These are phyloP conservation scores for Pseudozyma tsukubaensis DNA, from an alignment of 1,284 basidiomycete species.

Conservation along the genomic window DNA sequence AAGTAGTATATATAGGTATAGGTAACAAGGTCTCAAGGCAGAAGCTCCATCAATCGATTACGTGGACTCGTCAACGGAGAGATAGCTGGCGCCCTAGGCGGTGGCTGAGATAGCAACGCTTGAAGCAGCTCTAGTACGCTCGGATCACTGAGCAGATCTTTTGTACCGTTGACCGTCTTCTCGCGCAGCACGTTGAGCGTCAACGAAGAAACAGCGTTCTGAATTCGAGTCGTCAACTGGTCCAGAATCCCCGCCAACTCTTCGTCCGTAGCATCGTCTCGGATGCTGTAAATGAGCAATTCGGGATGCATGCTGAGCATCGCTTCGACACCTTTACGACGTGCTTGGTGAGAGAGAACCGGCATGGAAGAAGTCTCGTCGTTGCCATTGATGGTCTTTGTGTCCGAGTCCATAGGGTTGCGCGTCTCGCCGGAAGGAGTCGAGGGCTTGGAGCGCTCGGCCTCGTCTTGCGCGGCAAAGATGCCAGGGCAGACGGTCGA, in stretches of 20 bases:
- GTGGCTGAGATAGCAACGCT: constrained; percentile 22
- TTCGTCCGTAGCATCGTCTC: constrained; percentile 66
- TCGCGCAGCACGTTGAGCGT: constrained; percentile 35
- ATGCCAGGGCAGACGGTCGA: constrained; percentile 72
- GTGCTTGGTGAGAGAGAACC: constrained; percentile 38
- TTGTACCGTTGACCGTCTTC: constrained; percentile 27
- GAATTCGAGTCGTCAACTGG: constrained; percentile 64
- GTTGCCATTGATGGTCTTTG: neutral
- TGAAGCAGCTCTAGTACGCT: constrained; percentile 34
- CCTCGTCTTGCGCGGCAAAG: constrained; percentile 36
- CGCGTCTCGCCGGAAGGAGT: constrained; percentile 33
- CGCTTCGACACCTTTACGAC: constrained; percentile 58
- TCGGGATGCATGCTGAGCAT: constrained; percentile 57
- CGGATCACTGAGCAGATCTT: constrained; percentile 12
- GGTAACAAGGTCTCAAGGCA: neutral
- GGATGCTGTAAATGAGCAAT: constrained; percentile 58
- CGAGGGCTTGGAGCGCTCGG: constrained; percentile 32
- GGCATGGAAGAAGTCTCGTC: neutral
- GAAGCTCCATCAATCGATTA: constrained; percentile 27
- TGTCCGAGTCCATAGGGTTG: constrained; percentile 22
- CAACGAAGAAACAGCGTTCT: constrained; percentile 55
- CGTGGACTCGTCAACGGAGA: constrained; percentile 32
- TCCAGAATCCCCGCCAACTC: constrained; percentile 61
- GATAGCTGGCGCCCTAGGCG: constrained; percentile 7
- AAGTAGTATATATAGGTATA: neutral